These are phyloP conservation scores for Roridomyces roridus DNA, from an alignment of 768 basidiomycete genomes.

Conservation along the genomic window DNA sequence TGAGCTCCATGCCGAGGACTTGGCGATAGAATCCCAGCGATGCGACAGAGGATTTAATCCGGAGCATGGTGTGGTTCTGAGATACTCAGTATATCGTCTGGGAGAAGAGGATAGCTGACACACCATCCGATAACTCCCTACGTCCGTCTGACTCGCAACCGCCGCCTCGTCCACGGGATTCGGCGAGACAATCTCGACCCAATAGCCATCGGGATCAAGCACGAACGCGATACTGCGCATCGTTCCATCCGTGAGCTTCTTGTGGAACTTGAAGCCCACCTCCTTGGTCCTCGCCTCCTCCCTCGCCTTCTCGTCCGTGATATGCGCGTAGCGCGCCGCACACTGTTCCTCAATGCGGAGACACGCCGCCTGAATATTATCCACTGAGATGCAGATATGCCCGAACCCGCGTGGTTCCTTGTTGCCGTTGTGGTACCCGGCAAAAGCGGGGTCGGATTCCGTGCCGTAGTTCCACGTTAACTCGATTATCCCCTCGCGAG, in stretches of 20 bases:
- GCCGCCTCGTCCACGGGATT: slow-evolving; percentile 17
- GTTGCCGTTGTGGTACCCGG: slow-evolving; percentile 89
- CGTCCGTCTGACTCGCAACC: slow-evolving; percentile 4
- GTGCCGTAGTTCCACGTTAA: slow-evolving; percentile 92
- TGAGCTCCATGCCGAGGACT: slow-evolving; percentile 77
- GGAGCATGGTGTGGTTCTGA: slow-evolving; percentile 94
- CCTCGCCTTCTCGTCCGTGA: too few relatives aligned
- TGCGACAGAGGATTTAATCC: slow-evolving; percentile 84
- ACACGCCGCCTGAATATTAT: slow-evolving; percentile 83
- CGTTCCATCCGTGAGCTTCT: slow-evolving; percentile 82
- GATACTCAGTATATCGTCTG: slow-evolving; percentile 27
- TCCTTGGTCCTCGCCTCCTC: slow-evolving; percentile 18
- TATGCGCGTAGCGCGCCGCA: too few relatives aligned
- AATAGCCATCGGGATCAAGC: slow-evolving; percentile 82
- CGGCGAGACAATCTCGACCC: slow-evolving; percentile 24
- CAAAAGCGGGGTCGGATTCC: slow-evolving; percentile 77
- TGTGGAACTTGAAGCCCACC: slow-evolving; percentile 86
- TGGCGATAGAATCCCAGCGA: slow-evolving; percentile 86
- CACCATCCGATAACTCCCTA: slow-evolving; percentile 18
- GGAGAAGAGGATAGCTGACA: not conserved
- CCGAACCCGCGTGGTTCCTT: slow-evolving; percentile 83
- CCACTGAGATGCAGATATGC: slow-evolving; percentile 87
- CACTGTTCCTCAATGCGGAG: slow-evolving; percentile 67
- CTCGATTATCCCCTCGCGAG: slow-evolving; percentile 66
- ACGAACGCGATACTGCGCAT: slow-evolving; percentile 89